Conservation (phyloP, 2,329 filamentous ascomycete genomes). For the Colletotrichum zoysiae region DNA sequence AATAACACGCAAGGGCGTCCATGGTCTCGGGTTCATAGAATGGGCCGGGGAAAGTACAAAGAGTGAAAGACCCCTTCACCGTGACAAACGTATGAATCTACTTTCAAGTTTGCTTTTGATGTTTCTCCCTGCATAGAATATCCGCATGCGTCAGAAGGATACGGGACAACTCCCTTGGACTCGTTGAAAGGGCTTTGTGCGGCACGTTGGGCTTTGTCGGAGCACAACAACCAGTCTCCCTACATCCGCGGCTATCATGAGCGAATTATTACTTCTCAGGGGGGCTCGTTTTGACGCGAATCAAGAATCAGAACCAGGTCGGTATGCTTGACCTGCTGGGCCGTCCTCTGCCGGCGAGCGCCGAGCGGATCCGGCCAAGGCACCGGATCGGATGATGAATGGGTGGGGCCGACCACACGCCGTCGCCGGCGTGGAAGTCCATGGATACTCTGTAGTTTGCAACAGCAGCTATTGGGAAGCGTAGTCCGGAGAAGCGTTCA, state of each 20-base stretch:
- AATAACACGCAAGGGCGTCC: not conserved
- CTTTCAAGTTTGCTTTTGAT: not conserved
- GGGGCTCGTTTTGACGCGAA: not conserved
- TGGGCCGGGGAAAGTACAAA: too few relatives aligned
- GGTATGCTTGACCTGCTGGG: not conserved
- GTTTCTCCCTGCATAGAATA: too few relatives aligned
- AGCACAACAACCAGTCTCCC: not conserved
- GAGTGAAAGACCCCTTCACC: not conserved
- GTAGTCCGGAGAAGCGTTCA: not conserved
- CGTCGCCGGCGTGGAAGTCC: not conserved
- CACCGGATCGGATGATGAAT: not conserved
- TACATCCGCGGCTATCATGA: not conserved
- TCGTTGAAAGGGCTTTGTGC: not conserved
- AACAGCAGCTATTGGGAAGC: too few relatives aligned
- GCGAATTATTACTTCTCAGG: accelerated
- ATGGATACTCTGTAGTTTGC: too few relatives aligned
- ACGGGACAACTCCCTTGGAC: too few relatives aligned
- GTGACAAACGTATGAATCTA: not conserved
- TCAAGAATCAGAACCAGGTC: not conserved
- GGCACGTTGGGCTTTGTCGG: not conserved
- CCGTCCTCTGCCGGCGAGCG: not conserved
- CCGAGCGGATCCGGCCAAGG: not conserved
- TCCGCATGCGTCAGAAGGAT: not conserved
- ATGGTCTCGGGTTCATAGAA: not conserved
- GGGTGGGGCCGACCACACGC: not conserved